phyloP scores from a whole-genome alignment of 169 alveolate species.

The Plasmodium coatneyi region DNA sequence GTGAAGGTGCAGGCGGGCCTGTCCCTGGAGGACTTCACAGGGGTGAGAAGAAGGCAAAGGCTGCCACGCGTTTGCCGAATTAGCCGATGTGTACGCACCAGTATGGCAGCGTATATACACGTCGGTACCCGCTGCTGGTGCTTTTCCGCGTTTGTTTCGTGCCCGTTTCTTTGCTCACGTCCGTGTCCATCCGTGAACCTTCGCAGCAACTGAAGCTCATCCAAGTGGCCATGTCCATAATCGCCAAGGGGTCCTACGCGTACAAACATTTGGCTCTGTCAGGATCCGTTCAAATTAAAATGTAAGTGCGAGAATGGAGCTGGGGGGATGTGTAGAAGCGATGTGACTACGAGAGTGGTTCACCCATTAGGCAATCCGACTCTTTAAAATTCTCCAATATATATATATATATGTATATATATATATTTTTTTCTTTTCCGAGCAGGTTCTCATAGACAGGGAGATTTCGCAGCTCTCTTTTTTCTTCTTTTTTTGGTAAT shows the following conservation, averaged over 20 bases:
- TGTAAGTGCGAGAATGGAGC: conserved; percentile 5
- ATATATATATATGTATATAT: neutral
- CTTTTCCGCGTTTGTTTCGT: conserved; percentile 19
- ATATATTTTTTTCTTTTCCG: conserved; percentile 10
- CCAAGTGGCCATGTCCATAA: conserved; percentile 75
- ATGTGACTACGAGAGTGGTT: neutral
- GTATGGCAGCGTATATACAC: conserved; percentile 41
- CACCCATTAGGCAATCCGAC: neutral
- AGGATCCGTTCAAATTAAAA: conserved; percentile 55
- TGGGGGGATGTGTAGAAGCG: neutral
- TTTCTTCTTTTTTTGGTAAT: neutral
- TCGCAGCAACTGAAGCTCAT: conserved; percentile 79
- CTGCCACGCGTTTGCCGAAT: neutral
- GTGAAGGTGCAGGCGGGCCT: conserved; percentile 27
- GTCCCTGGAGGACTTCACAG: conserved; percentile 29
- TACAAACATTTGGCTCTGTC: conserved; percentile 62
- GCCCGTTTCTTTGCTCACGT: neutral
- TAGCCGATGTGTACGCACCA: conserved; percentile 24
- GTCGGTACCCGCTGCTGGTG: conserved; percentile 72
- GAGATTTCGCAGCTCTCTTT: neutral
- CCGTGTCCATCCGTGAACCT: neutral
- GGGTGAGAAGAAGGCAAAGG: conserved; percentile 25
- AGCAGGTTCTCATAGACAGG: conserved; percentile 34
- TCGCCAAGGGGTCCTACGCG: conserved; percentile 69
- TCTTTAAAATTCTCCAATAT: neutral